Conservation (phyloP, 129 eudicot genomes). For the Mikania micrantha region DNA sequence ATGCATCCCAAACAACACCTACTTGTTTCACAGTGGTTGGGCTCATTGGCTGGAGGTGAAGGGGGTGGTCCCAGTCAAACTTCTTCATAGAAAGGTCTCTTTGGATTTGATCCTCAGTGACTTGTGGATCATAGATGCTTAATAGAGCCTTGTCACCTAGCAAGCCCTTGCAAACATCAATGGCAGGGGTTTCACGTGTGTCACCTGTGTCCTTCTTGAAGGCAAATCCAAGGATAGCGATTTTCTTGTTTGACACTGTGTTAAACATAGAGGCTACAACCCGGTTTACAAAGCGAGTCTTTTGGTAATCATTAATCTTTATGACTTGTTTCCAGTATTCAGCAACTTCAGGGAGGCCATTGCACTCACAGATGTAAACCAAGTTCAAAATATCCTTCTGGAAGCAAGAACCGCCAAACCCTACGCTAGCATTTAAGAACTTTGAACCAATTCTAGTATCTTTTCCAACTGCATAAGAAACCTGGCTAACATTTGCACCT, state of each 20-base stretch:
- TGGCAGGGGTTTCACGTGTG: conserved; percentile 91
- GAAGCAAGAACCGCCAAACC: no score
- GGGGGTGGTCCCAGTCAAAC: conserved; percentile 93
- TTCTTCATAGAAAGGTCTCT: no score
- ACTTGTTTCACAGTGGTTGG: conserved; percentile 84
- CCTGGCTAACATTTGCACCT: no score
- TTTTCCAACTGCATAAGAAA: no score
- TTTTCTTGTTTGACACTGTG: no score
- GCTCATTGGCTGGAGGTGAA: conserved; percentile 92
- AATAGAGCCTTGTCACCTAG: conserved; percentile 72
- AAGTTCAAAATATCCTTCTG: no score
- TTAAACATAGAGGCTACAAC: conserved; percentile 89
- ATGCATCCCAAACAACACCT: conserved; percentile 72
- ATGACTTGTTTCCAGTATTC: conserved; percentile 95
- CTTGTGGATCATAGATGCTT: conserved; percentile 89
- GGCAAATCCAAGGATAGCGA: no score
- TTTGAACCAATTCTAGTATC: no score
- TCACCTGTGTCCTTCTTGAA: no score
- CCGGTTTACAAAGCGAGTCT: conserved; percentile 86
- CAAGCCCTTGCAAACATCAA: conserved; percentile 83
- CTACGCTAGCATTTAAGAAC: no score
- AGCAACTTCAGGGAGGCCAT: conserved; percentile 78
- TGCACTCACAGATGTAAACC: no score
- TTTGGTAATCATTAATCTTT: conserved; percentile 83
- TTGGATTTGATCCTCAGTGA: conserved; percentile 85